These are phyloP conservation scores for Acacia pycnantha DNA, from an alignment of 331 rosid species.

Conservation along the genomic window DNA sequence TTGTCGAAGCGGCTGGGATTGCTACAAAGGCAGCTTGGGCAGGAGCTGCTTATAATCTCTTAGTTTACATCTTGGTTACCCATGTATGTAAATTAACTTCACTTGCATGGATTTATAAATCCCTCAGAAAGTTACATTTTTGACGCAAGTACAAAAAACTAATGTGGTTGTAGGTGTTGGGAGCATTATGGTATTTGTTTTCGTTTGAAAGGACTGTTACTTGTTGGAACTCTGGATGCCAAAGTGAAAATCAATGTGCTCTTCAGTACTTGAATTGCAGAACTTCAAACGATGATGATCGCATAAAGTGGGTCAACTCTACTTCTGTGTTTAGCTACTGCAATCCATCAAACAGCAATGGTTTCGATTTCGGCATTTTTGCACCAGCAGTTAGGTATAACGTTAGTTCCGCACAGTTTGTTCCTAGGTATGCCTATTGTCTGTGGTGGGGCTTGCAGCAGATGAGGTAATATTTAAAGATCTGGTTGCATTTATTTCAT, in stretches of 20 bases:
- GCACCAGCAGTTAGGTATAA: conserved; percentile 50
- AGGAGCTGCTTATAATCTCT: conserved; percentile 64
- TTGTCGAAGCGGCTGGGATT: conserved; percentile 79
- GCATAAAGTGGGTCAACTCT: conserved; percentile 50
- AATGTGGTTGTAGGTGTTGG: conserved; percentile 51
- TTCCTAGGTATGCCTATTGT: conserved; percentile 77
- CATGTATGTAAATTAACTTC: conserved; percentile 55
- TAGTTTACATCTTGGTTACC: conserved; percentile 91
- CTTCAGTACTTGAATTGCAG: conserved; percentile 64
- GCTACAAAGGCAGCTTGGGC: conserved; percentile 96
- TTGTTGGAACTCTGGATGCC: conserved; percentile 80
- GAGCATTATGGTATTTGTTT: conserved; percentile 88
- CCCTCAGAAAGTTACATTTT: not conserved
- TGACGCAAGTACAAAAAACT: conserved; percentile 59
- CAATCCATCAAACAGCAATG: conserved; percentile 41
- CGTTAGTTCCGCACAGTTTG: conserved; percentile 49
- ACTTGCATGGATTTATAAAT: conserved; percentile 1
- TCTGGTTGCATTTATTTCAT: too few species aligned
- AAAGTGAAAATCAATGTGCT: conserved; percentile 42
- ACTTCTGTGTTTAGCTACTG: conserved; percentile 69
- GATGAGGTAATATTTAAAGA: conserved; percentile 59
- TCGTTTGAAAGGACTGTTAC: conserved; percentile 73
- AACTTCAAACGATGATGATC: conserved; percentile 37
- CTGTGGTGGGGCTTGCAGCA: conserved; percentile 97
- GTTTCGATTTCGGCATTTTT: conserved; percentile 68